Evolutionary conservation across 1,284 basidiomycete genomes (phyloP), one percentile per base, ranked within the genome.

Genomic region (Moesziomyces sp.): DNA sequence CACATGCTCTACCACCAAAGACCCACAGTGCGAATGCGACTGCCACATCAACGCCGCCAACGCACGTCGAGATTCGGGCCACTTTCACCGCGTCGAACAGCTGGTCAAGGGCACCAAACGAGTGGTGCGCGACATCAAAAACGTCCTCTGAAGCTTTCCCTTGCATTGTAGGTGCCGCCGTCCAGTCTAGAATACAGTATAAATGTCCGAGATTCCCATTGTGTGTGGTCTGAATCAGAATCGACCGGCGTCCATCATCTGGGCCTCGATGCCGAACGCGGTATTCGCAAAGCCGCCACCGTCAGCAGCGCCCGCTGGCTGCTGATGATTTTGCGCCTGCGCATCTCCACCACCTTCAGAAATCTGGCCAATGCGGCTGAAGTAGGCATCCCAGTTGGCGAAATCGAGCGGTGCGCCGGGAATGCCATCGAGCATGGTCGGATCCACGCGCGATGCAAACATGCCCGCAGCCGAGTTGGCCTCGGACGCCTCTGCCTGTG

Each of bases 351-450:
- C 58, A 2, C 26, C 43, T 1, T n/a, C 35, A 7, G 54, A 40
- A 14, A 26, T 52, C 14, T 62, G 54, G 19, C 55, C 52, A 24
- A 64, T 58, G 4, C 57, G 33, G 38, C 51, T 58, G 46, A 78
- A 75, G 30, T 67, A 77, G 1, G 59, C 59, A 38, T 77, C 77
- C 74, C 70, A 78, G 18, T 65, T 71, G 28, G 72, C 77, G 56
- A 76, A 78, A 24, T 78, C 77, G 7, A 78, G 40, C 30, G 76
- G 64, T 0, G 64, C 77, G 5, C 72, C 68, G 0, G 77, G 77
- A 8, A 78, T 60, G 14, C 60, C 71, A 42, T 78, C 77, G 5
- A 78, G 43, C 63, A 76, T 58, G 19, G 51, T 62, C 0, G 74
- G 52, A 30, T 74, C 71, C 0, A 71, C 52, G 14, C 55, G 49